phyloP scores from a whole-genome alignment of 1,139 yeast species.

The Saccharomyces hybrid region DNA sequence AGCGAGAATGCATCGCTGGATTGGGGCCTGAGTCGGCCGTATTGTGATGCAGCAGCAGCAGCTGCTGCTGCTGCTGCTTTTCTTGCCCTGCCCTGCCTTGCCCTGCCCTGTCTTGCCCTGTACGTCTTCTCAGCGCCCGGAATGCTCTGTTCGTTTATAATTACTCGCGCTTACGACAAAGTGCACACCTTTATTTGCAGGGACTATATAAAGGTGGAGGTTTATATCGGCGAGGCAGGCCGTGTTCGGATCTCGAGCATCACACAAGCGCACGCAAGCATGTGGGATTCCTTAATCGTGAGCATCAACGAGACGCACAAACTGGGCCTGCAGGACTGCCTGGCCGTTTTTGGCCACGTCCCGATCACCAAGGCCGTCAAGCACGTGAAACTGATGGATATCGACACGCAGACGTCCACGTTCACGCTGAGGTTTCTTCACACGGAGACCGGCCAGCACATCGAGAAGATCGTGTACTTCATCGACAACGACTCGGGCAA shows the following conservation, averaged over 20 bases:
- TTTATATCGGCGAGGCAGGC: not conserved
- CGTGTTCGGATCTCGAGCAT: not conserved
- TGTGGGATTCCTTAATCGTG: not conserved
- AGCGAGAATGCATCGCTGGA: no score
- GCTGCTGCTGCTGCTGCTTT: no score
- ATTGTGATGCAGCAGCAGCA: no score
- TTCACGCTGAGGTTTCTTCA: slow-evolving; percentile 36
- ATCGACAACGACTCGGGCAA: slow-evolving; percentile 14
- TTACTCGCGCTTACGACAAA: not conserved
- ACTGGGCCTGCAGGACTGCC: slow-evolving; percentile 55
- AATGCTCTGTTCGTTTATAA: not conserved
- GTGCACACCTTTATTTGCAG: not conserved
- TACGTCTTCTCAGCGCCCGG: not conserved
- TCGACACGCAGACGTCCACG: slow-evolving; percentile 41
- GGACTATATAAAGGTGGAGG: not conserved
- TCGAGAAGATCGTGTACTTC: slow-evolving; percentile 40
- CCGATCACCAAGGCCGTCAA: slow-evolving; percentile 34
- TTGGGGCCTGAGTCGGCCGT: no score
- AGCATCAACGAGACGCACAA: not conserved
- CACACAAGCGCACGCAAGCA: not conserved
- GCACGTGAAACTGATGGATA: slow-evolving; percentile 42
- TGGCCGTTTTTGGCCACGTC: slow-evolving; percentile 56
- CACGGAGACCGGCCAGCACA: slow-evolving; percentile 44
- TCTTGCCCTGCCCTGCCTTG: not conserved
- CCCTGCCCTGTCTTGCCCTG: not conserved